These are phyloP conservation scores for Mycosarcoma maydis DNA, from an alignment of 1,284 basidiomycete species.

Conservation along the genomic window DNA sequence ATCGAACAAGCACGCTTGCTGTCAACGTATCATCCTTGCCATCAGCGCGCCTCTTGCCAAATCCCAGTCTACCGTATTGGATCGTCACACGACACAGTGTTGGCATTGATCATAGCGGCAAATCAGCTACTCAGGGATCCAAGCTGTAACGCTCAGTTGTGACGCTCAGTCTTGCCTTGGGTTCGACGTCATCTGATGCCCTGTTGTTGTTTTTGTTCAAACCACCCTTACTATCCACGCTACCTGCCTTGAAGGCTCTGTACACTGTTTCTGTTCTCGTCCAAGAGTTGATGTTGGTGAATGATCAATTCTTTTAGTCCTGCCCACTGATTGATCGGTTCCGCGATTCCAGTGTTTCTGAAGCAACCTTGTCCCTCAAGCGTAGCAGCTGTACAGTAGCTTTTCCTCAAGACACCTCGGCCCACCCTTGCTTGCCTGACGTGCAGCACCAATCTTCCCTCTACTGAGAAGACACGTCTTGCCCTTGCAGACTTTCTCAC, in stretches of 20 bases:
- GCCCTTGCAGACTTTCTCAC: conserved; percentile 1
- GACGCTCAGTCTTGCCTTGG: too few species aligned
- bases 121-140: too few species aligned
- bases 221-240: neutral
- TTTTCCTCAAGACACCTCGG: conserved; percentile 5
- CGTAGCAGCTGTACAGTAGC: conserved; percentile 6
- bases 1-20: neutral
- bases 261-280: conserved; percentile 14
- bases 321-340: conserved; percentile 32
- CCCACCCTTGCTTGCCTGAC: conserved; percentile 5
- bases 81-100: neutral
- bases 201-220: too few species aligned
- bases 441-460: neutral
- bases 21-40: neutral
- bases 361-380: neutral
- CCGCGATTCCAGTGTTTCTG: conserved; percentile 18
- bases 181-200: too few species aligned
- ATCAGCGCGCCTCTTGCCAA: too few species aligned
- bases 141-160: neutral
- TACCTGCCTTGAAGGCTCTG: conserved; percentile 13
- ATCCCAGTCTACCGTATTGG: neutral
- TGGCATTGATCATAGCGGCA: too few species aligned
- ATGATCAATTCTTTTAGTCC: conserved; percentile 47
- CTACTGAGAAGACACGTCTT: conserved; percentile 6
- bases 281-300: conserved; percentile 46